Percentiles rank a stretch among this genome's conserved stretches.
phyloP scores from a whole-genome alignment of 225 moss, liverwort and hornwort genomes.

The Antitrichia curtipendula region DNA sequence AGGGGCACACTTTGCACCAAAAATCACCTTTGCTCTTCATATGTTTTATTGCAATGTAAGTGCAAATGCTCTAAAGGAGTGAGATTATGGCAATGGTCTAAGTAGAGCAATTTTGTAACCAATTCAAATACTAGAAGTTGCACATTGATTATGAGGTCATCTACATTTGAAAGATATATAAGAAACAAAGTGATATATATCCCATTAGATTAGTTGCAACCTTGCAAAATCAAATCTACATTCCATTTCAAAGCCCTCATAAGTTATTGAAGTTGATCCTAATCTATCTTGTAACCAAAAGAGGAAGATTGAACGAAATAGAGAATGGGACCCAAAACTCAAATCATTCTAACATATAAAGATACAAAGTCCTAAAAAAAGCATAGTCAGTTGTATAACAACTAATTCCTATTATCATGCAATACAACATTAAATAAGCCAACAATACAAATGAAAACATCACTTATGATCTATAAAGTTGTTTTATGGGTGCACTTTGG shows the following conservation, averaged over 20 bases:
- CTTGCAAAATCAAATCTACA: background rate
- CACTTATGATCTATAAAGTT: background rate
- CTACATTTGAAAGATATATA: background rate
- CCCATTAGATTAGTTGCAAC: background rate
- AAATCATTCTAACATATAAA: background rate
- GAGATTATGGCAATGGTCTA: too few species aligned
- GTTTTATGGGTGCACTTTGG: background rate
- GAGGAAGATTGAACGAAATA: background rate
- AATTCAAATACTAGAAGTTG: background rate
- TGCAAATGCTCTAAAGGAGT: too few species aligned
- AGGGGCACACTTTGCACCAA: too few species aligned
- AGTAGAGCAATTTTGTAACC: background rate
- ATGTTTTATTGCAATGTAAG: too few species aligned
- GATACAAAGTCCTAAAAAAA: background rate
- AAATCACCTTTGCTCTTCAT: too few species aligned
- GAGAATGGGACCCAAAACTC: background rate
- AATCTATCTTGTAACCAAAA: background rate
- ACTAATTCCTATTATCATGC: background rate
- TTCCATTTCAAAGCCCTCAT: background rate
- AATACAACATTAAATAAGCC: background rate
- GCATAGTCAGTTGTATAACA: background rate
- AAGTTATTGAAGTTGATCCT: background rate
- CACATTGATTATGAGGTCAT: background rate
- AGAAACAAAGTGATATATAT: background rate
- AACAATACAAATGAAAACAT: background rate